Base-by-base conservation (phyloP, 192 early-diverging fungal species). In the Coemansia sp. region DNA sequence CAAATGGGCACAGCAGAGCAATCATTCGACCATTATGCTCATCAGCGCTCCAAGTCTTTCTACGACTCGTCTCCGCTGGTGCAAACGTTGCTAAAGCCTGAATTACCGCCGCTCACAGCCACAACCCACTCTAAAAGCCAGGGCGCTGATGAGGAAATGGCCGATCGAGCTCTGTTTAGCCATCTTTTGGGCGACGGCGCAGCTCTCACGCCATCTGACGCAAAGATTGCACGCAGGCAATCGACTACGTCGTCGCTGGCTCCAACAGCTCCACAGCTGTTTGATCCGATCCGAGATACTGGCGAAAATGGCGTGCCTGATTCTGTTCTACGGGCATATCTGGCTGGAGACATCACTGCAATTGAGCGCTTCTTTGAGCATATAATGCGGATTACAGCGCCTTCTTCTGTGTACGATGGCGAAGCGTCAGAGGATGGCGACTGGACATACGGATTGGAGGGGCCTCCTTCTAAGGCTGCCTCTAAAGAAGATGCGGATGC, bases 351-450 rank as follows among this genome's bases (percentile, higher is more conserved):
- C 16, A 40, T 71, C 5, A 74, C 65, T 8, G 80, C 80, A 1
- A 70, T 82, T 32, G 80, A 82, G 68, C 74, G 80, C 15, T 82
- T 77, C 59, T 82, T 82, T 56, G 74, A 73, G 46, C 71, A 82
- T 51, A 76, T 82, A 36, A 82, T 82, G 79, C 64, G 54, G 2
- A 66, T 82, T 10, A 82, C 79, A 0, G 62, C 71, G 11, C 79
- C 79, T 3, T 57, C 74, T 15, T 77, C 79, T 0, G 51, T 82
- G n/a, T 77, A 71, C n/a, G 79, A 77, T 10, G 74, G 65, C 47
- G 71, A 73, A 2, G 40, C 58, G 1, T 70, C 71, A 0, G 79
- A 82, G 48, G 74, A 82, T 21, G 79, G 74, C 45, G 79, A 82
- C 74, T 82, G 79, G 79, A 58, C 71, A n/a, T 82, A 61, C 41